Conservation (phyloP, 176 grass and related monocot genomes). For the Pontederia paniculata region DNA sequence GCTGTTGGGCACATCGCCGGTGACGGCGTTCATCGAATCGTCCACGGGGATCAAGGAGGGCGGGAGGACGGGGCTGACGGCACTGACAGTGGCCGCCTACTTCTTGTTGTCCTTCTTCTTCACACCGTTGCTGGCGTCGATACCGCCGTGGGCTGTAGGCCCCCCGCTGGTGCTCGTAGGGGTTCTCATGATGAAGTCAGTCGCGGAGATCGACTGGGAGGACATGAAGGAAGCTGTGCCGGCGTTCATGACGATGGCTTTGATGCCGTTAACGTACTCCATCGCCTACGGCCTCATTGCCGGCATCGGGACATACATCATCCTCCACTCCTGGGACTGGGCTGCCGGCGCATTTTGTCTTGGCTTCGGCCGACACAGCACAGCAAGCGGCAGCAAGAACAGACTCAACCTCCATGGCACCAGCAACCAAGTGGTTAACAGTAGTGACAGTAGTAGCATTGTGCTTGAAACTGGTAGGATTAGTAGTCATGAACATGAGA, state of each 20-base stretch:
- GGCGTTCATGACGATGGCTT: constrained; percentile 9
- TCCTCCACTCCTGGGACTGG: constrained; percentile 16
- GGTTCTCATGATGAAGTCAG: constrained; percentile 12
- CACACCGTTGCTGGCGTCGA: constrained; percentile 10
- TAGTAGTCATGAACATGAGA: too few species aligned
- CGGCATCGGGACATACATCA: constrained; percentile 9
- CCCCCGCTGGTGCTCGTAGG: constrained; percentile 15
- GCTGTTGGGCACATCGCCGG: constrained; percentile 11
- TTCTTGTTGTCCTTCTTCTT: constrained; percentile 13
- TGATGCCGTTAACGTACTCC: constrained; percentile 15
- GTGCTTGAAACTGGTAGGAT: too few species aligned
- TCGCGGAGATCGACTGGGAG: constrained; percentile 6
- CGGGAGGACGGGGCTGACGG: constrained; percentile 9
- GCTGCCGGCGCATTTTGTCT: not conserved
- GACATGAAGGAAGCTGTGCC: constrained; percentile 14
- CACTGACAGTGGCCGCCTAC: constrained; percentile 2
- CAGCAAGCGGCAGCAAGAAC: not conserved
- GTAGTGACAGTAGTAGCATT: too few species aligned
- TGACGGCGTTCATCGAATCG: constrained; percentile 11
- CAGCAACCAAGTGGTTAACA: not conserved
- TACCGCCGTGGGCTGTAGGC: constrained; percentile 13
- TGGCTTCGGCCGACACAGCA: not conserved
- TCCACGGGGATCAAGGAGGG: constrained; percentile 16
- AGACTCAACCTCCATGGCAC: not conserved
- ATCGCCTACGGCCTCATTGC: constrained; percentile 15